phyloP scores from a whole-genome alignment of 2,329 filamentous ascomycete species.

The Fusarium pseudograminearum region DNA sequence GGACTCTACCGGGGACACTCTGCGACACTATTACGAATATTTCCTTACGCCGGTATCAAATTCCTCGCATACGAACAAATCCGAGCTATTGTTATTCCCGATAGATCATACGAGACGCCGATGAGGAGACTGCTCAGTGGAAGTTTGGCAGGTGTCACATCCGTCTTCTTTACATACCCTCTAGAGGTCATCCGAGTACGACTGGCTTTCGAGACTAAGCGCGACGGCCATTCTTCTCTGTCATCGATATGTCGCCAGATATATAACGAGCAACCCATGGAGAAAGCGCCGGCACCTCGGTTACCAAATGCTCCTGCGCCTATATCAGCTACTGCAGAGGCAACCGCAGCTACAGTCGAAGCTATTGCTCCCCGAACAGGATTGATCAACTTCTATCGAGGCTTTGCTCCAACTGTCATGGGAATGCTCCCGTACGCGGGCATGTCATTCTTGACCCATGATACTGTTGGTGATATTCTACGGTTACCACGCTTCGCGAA shows the following conservation, averaged over 20 bases:
- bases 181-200: conserved; percentile 93
- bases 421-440: conserved; percentile 98
- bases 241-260: conserved; percentile 85
- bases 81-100: conserved; percentile 79
- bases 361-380: conserved; percentile 72
- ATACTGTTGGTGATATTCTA: conserved; percentile 86
- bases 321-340: conserved; percentile 55
- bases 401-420: conserved; percentile 88
- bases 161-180: conserved; percentile 96
- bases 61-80: conserved; percentile 99
- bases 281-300: conserved; percentile 49
- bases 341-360: conserved; percentile 57
- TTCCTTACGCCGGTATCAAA: conserved; percentile 97
- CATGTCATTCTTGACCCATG: conserved; percentile 94
- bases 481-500: conserved; percentile 74
- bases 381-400: conserved; percentile 91
- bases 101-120: conserved; percentile 80
- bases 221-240: conserved; percentile 76
- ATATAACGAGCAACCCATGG: conserved; percentile 77
- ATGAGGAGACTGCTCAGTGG: conserved; percentile 80
- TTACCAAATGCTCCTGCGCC: conserved; percentile 46
- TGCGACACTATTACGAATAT: conserved; percentile 92
- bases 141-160: conserved; percentile 83
- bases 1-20: conserved; percentile 95
- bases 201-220: conserved; percentile 92